These are phyloP conservation scores for Colletotrichum horii DNA, from an alignment of 2,329 filamentous ascomycete species.

Conservation along the genomic window DNA sequence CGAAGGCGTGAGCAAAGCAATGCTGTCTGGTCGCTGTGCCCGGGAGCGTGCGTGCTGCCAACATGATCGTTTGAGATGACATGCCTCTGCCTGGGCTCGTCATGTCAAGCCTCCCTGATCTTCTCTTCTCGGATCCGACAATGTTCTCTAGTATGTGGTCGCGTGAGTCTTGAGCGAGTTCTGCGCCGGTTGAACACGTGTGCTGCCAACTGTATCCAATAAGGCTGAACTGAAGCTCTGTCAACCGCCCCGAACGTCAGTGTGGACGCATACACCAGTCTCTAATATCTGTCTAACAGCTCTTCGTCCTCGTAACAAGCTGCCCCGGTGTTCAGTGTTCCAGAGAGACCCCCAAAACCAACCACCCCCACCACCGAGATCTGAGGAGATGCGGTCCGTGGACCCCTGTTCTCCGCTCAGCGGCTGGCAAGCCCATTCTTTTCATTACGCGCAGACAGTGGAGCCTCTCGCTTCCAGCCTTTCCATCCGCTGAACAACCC, in stretches of 20 bases:
- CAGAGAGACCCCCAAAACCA: not conserved
- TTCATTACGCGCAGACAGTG: conserved; percentile 13
- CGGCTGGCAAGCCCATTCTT: not conserved
- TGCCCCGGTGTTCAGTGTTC: not conserved
- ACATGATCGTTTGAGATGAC: not conserved
- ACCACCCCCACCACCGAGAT: conserved; percentile 9
- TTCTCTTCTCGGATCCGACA: not conserved
- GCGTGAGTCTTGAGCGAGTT: not conserved
- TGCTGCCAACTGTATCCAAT: not conserved
- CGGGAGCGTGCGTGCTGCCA: not conserved
- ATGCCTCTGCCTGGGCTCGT: not conserved
- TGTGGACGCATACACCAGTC: not conserved
- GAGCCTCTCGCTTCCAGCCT: not conserved
- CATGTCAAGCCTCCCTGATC: not conserved
- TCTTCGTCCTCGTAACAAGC: not conserved
- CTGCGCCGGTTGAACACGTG: not conserved
- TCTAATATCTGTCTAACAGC: not conserved
- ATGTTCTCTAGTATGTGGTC: not conserved
- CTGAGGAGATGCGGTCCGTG: conserved; percentile 1
- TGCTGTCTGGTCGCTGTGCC: not conserved
- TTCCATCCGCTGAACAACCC: not conserved
- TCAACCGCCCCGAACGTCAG: not conserved
- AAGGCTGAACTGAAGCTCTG: not conserved
- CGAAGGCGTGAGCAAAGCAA: not conserved
- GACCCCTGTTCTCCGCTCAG: conserved; percentile 4